These are phyloP conservation scores for Periconia digitata DNA, from an alignment of 2,329 filamentous ascomycete genomes.

Conservation along the genomic window DNA sequence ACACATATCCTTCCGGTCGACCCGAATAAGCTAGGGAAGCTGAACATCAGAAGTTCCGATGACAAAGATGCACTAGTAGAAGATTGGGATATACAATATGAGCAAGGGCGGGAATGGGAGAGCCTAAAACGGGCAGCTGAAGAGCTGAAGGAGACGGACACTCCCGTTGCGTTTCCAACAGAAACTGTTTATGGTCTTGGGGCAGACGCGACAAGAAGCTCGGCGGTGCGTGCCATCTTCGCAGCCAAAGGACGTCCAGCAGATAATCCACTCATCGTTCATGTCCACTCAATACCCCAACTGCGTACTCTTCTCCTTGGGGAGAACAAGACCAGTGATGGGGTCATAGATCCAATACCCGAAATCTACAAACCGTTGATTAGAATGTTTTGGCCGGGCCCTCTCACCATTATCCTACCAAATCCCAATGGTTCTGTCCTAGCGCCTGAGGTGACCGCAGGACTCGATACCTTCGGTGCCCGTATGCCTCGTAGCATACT, in stretches of 20 bases:
- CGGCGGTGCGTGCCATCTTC: conserved; percentile 88
- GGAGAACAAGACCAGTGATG: conserved; percentile 9
- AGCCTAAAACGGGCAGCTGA: conserved; percentile 66
- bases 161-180: conserved; percentile 91
- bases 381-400: conserved; percentile 87
- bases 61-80: conserved; percentile 36
- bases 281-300: conserved; percentile 80
- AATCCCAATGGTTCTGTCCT: conserved; percentile 70
- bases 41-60: conserved; percentile 29
- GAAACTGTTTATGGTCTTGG: conserved; percentile 97
- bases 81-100: conserved; percentile 38
- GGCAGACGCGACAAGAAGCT: conserved; percentile 87
- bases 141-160: conserved; percentile 64
- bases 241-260: conserved; percentile 84
- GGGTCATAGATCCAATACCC: conserved; percentile 58
- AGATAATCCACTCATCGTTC: conserved; percentile 94
- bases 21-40: conserved; percentile 42
- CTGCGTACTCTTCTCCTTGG: conserved; percentile 61
- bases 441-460: conserved; percentile 89
- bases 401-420: conserved; percentile 85
- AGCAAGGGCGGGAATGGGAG: conserved; percentile 48
- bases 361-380: conserved; percentile 78
- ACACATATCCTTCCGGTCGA: conserved; percentile 47
- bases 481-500: conserved; percentile 85
- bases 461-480: conserved; percentile 80